Evolutionary conservation across 768 basidiomycete species (phyloP).

Genomic region (Royoungia palumana): DNA sequence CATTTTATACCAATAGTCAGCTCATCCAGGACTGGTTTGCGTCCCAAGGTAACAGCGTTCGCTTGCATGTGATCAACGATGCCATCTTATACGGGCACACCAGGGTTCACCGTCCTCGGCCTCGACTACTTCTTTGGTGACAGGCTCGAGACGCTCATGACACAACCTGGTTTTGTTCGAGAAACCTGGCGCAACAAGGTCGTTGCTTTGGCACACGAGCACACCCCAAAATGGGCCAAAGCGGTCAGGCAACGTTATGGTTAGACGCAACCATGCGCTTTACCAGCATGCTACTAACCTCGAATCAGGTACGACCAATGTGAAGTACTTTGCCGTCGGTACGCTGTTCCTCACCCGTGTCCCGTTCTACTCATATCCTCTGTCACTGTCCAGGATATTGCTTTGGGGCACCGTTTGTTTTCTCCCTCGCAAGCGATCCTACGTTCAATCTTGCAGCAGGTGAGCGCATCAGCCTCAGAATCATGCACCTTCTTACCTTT

Average conservation of each 20-base stretch:
- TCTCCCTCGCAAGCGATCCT: constrained; percentile 35
- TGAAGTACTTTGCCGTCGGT: no score
- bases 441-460: constrained; percentile 41
- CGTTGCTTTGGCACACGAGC: constrained; percentile 35
- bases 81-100: not conserved
- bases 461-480: constrained; percentile 15
- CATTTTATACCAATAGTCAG: constrained; percentile 56
- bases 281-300: no score
- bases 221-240: constrained; percentile 50
- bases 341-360: no score
- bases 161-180: constrained; percentile 37
- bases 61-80: no score
- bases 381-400: constrained; percentile 46
- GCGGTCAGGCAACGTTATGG: constrained; percentile 50
- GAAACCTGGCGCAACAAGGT: constrained; percentile 41
- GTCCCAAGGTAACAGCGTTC: constrained; percentile 41
- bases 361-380: not conserved
- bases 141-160: constrained; percentile 39
- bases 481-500: not conserved
- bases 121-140: constrained; percentile 66
- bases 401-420: constrained; percentile 49
- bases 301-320: no score
- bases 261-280: constrained; percentile 7
- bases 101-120: constrained; percentile 58
- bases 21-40: constrained; percentile 66